Evolutionary conservation across 2,329 filamentous ascomycete species (phyloP).

Genomic region (Penicillium sp.): DNA sequence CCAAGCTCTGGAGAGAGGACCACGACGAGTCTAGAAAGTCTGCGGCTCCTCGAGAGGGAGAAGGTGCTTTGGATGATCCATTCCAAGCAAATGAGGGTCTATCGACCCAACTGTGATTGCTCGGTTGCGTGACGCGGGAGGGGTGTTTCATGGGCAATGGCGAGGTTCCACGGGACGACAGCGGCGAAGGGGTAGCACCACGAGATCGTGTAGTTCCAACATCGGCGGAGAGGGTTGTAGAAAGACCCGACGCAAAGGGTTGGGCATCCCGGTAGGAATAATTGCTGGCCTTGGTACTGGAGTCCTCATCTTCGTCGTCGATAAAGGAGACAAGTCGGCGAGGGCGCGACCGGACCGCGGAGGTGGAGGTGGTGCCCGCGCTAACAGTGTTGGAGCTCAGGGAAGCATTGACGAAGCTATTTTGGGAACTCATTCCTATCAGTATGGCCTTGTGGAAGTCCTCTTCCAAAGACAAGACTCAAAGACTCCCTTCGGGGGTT

Average conservation of each 20-base stretch:
- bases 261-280: conserved; percentile 32
- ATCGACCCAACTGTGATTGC: conserved; percentile 28
- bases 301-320: conserved; percentile 41
- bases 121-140: conserved; percentile 37
- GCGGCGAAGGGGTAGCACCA: conserved; percentile 46
- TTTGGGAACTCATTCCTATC: conserved; percentile 49
- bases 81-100: conserved; percentile 32
- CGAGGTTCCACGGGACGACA: conserved; percentile 41
- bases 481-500: conserved; percentile 30
- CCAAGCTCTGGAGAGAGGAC: conserved; percentile 54
- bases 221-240: conserved; percentile 31
- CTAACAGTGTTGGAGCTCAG: conserved; percentile 39
- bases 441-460: conserved; percentile 23
- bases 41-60: conserved; percentile 33
- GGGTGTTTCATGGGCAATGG: conserved; percentile 46
- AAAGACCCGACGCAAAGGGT: conserved; percentile 36
- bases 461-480: conserved; percentile 24
- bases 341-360: conserved; percentile 49
- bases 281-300: conserved; percentile 24
- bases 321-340: conserved; percentile 49
- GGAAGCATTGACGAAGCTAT: conserved; percentile 40
- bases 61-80: conserved; percentile 25
- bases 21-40: conserved; percentile 52
- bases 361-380: conserved; percentile 40
- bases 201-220: conserved; percentile 40